Evolutionary conservation across 352 stramenopile species (phyloP).

Genomic region (Pythium phragmitis): DNA sequence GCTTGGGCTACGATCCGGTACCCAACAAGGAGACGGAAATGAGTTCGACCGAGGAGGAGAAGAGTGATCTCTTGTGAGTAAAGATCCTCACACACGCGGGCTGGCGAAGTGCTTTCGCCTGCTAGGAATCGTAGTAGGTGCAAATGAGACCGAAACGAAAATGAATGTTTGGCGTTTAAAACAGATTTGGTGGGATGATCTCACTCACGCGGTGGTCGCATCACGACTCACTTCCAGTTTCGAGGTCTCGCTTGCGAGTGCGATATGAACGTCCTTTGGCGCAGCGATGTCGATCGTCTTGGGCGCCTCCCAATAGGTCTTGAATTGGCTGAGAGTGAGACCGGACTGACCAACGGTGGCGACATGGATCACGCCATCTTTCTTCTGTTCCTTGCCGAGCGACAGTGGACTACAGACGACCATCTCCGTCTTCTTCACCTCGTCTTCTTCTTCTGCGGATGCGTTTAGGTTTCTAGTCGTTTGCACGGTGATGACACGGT

Average conservation of each 20-base stretch:
- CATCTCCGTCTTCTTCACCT: conserved; percentile 59
- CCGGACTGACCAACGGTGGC: conserved; percentile 47
- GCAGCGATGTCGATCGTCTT: background rate
- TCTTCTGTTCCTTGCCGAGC: background rate
- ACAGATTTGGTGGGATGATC: no score
- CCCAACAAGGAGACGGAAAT: background rate
- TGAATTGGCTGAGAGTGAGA: conserved; percentile 34
- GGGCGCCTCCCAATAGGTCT: background rate
- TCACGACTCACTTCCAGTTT: conserved; percentile 6
- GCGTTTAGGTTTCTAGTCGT: conserved; percentile 22
- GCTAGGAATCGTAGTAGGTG: background rate
- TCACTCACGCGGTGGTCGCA: conserved; percentile 6
- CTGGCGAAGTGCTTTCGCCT: background rate
- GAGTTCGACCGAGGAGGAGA: conserved; percentile 37
- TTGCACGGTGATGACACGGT: conserved; percentile 41
- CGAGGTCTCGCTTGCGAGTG: background rate
- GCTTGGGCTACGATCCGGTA: conserved; percentile 52
- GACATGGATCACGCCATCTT: conserved; percentile 33
- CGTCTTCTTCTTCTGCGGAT: conserved; percentile 32
- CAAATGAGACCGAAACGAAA: background rate
- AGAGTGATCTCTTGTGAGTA: conserved; percentile 59
- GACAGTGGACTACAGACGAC: conserved; percentile 41
- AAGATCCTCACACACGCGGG: background rate
- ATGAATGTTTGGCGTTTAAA: conserved; percentile 1
- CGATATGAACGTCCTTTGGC: conserved; percentile 18